Percentiles rank a stretch among this genome's conserved stretches.
Evolutionary conservation across 768 basidiomycete species (phyloP).

Genomic region (Inosperma sp.): DNA sequence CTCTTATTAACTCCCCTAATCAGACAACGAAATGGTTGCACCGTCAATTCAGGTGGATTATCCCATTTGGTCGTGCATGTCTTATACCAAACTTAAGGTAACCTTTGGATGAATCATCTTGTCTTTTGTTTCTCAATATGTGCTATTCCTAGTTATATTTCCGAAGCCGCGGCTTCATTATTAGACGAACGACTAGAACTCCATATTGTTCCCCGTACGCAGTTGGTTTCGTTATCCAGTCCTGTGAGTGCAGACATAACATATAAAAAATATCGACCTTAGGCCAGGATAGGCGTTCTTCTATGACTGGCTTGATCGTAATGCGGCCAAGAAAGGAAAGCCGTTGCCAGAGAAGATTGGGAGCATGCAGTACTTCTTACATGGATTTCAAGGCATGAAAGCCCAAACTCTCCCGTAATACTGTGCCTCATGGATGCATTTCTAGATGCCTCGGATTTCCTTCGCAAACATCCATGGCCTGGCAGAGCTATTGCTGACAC

Average conservation of each 20-base stretch:
- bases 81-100: constrained; percentile 87
- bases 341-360: constrained; percentile 84
- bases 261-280: neutral
- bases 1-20: neutral
- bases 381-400: constrained; percentile 66
- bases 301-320: constrained; percentile 88
- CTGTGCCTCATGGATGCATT: neutral
- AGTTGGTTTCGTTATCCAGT: constrained; percentile 77
- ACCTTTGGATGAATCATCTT: constrained; percentile 9
- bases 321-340: constrained; percentile 77
- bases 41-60: constrained; percentile 83
- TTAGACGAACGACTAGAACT: constrained; percentile 70
- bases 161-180: constrained; percentile 84
- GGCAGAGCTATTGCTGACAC: constrained; percentile 80
- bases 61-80: constrained; percentile 86
- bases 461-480: constrained; percentile 84
- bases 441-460: constrained; percentile 80
- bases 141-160: constrained; percentile 62
- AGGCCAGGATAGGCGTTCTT: constrained; percentile 64
- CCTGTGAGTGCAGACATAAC: constrained; percentile 42
- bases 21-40: constrained; percentile 90
- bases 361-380: constrained; percentile 84
- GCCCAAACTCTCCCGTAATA: neutral
- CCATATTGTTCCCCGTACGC: constrained; percentile 81
- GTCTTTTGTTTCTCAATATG: neutral